A percentile compares a stretch with the other conserved stretches of the same genome.
Evolutionary conservation across 441 rosid species (phyloP).

Genomic region (Populus hybrid): DNA sequence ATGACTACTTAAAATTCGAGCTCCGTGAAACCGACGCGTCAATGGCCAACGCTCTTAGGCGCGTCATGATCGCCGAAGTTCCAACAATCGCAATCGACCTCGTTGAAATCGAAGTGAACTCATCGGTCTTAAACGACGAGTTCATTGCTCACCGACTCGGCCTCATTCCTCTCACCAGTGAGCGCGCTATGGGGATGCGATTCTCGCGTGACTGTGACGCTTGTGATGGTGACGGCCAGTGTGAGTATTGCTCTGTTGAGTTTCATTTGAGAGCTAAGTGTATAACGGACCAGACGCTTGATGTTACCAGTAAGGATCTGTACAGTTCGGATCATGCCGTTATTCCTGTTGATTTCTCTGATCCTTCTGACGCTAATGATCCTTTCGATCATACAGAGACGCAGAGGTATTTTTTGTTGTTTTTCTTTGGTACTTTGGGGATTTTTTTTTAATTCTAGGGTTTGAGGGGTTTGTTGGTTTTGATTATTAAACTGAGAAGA

Average conservation of each 20-base stretch:
- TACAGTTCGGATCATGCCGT: slow-evolving; percentile 84
- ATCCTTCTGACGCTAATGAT: slow-evolving; percentile 41
- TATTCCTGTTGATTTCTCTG: slow-evolving; percentile 75
- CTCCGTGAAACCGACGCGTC: slow-evolving; percentile 88
- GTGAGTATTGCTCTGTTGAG: slow-evolving; percentile 97
- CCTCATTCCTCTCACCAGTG: slow-evolving; percentile 83
- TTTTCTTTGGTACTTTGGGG: neutral
- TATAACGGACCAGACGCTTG: slow-evolving; percentile 77
- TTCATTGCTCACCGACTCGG: slow-evolving; percentile 95
- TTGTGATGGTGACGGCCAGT: slow-evolving; percentile 96
- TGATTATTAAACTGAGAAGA: neutral
- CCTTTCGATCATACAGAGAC: slow-evolving; percentile 33
- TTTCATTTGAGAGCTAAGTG: slow-evolving; percentile 79
- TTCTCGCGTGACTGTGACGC: slow-evolving; percentile 95
- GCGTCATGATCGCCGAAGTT: slow-evolving; percentile 92
- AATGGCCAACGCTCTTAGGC: slow-evolving; percentile 95
- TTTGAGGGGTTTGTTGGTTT: neutral
- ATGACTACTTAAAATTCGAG: slow-evolving; percentile 83
- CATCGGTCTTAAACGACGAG: slow-evolving; percentile 94
- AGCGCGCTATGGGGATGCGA: slow-evolving; percentile 90
- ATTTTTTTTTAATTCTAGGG: neutral
- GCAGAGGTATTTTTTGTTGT: slow-evolving; percentile 39
- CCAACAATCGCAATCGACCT: slow-evolving; percentile 95
- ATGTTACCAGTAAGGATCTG: slow-evolving; percentile 82
- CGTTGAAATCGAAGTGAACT: slow-evolving; percentile 87